Evolutionary conservation across 2,329 filamentous ascomycete species (phyloP), one percentile per base, ranked within the genome.

Genomic region (Sclerotinia trifoliorum): DNA sequence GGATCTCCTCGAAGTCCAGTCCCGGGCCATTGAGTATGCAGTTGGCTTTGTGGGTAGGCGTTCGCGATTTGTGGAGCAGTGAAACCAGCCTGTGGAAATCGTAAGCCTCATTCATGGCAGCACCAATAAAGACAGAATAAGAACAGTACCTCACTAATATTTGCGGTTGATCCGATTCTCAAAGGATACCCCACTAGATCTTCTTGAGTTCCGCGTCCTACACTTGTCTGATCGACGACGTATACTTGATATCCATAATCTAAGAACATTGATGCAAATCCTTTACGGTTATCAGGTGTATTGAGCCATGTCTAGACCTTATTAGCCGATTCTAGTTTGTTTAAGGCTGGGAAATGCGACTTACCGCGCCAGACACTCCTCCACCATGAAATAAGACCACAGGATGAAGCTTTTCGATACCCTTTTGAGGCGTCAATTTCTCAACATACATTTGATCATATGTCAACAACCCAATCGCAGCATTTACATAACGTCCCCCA

Each of bases 371-470:
- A 29, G 69, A 69, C 4, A 68, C 49, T 10, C 67, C 69, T n/a
- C 70, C 68, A 5, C 70, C 70, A 55, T 72, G 69, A 42, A 73
- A 70, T 24, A 72, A 56, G 15, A 73, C 69, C 21, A 73, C 7
- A 15, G 70, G 70, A 52, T 70, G 67, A 42, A 69, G 61, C 24
- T 71, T 62, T 26, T 63, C 55, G 32, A 66, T 49, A 17, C 67
- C 69, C 15, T 32, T 24, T 21, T 49, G 3, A 32, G 82, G 81
- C 7, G 74, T 73, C 35, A 84, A 78, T 69, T 78, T 79, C 76
- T 85, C 83, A 35, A 85, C 82, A 71, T 85, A 85, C 78, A 85
- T 82, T 76, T 85, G 83, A 70, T 80, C 69, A 46, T 69, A 71
- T n/a, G 68, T 70, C 48, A 70, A 52, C 29, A 67, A 52, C 15